Base-by-base conservation (phyloP, 2,329 filamentous ascomycete species). In the Sporothrix globosa region DNA sequence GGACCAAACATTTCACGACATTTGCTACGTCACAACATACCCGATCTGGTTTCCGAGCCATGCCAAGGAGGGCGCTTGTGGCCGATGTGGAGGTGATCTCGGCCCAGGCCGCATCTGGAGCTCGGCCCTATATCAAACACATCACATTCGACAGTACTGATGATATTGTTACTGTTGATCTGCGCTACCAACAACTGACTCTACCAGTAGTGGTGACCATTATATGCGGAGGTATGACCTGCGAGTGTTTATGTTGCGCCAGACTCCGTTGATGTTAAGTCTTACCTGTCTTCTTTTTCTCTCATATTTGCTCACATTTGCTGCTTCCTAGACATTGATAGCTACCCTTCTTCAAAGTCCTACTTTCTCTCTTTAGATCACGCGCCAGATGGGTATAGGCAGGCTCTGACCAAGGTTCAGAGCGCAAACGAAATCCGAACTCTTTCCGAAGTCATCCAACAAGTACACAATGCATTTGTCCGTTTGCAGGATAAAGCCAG, bases 41-140 rank as follows among this genome's bases (percentile, higher is more conserved):
- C 44, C 14, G 6, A 24, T 11, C 34, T 30, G 9, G 52, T 1
- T 17, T n/a, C 44, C 21, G 44, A 50, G 61, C n/a, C 39, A 72
- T 72, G 70, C 70, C 68, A 11, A 48, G 44, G 9, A 58, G 65
- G 9, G 46, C 65, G n/a, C 69, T 74, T 84, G 86, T 48, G 14
- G 41, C 69, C 17, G 69, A 70, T 21, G 50, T 70, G 53, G 61
- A 24, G 14, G 46, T 10, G 14, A 44, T 70, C 30, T 53, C 60
- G 19, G 30, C 50, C 17, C 34, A 61, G 27, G 34, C 24, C 17
- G 34, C 11, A 27, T 39, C 53, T 3, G 44, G 27, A 17, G 6
- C 44, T 2, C n/a, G 53, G 17, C 54, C 54, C 1, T 41, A 61
- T 30, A 21, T 69, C 44, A 41, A 27, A 6, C 21, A 52, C 11